Conservation (phyloP, 805 yeast genomes). For the Candida pseudofarinosa region DNA sequence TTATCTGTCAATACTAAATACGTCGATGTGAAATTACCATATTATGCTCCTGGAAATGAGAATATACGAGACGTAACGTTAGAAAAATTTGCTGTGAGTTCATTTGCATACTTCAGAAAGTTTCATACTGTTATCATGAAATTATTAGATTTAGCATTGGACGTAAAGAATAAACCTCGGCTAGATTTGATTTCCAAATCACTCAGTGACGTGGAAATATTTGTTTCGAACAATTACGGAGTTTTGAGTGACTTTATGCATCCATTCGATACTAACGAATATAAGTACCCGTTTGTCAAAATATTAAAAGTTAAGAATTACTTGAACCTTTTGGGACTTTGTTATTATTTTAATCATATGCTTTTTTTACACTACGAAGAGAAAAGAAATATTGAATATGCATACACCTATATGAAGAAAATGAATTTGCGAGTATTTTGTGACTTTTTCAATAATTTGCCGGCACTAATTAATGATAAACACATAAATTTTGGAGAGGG, state of each 20-base stretch:
- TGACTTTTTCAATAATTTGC: constrained; percentile 29
- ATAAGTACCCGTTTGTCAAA: constrained; percentile 18
- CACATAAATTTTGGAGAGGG: constrained; percentile 38
- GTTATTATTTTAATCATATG: constrained; percentile 25
- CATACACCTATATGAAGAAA: constrained; percentile 33
- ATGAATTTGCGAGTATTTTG: constrained; percentile 18
- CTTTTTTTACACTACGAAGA: constrained; percentile 39
- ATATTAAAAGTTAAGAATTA: constrained; percentile 24
- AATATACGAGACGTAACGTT: constrained; percentile 29
- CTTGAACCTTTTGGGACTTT: constrained; percentile 25
- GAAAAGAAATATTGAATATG: constrained; percentile 18
- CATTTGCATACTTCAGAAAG: constrained; percentile 23
- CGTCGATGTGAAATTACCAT: constrained; percentile 29
- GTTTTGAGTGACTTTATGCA: constrained; percentile 13
- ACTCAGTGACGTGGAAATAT: constrained; percentile 34
- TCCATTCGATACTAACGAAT: constrained; percentile 14
- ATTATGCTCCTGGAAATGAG: constrained; percentile 29
- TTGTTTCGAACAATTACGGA: constrained; percentile 28
- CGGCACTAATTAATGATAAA: constrained; percentile 28
- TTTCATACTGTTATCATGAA: constrained; percentile 25
- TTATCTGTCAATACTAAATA: constrained; percentile 22
- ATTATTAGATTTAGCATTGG: constrained; percentile 19
- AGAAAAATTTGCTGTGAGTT: constrained; percentile 33
- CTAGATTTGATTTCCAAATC: constrained; percentile 15
- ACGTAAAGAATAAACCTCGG: constrained; percentile 14